phyloP scores from a whole-genome alignment of 108 stramenopile species.

The Chaetoceros tenuissimus region DNA sequence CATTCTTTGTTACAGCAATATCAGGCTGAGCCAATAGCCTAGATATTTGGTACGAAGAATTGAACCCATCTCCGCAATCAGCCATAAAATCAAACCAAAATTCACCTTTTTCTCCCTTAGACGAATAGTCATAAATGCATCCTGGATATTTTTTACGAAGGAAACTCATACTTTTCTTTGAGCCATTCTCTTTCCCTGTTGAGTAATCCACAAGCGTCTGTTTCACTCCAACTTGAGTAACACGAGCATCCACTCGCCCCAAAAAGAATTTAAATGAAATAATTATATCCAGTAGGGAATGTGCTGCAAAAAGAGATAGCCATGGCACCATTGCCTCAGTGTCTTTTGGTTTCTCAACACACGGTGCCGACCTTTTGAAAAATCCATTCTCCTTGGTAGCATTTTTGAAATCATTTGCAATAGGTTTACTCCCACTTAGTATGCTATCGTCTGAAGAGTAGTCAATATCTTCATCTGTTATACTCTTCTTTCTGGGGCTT shows the following conservation, averaged over 20 bases:
- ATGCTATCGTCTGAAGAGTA: neutral
- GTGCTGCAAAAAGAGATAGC: conserved; percentile 26
- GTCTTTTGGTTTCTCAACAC: conserved; percentile 28
- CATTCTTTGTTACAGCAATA: conserved; percentile 18
- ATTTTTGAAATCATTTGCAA: neutral
- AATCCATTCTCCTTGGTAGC: neutral
- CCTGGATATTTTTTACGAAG: neutral
- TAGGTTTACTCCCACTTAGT: neutral
- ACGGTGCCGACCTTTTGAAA: neutral
- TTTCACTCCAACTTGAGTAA: conserved; percentile 34
- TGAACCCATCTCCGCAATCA: conserved; percentile 57
- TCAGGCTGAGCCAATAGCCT: conserved; percentile 44
- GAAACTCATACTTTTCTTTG: neutral
- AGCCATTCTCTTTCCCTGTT: conserved; percentile 4
- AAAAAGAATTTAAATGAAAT: conserved; percentile 45
- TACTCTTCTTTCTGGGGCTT: neutral
- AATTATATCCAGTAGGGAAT: conserved; percentile 25
- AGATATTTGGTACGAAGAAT: conserved; percentile 50
- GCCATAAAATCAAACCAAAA: conserved; percentile 62
- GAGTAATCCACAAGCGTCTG: neutral
- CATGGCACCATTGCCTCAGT: conserved; percentile 49
- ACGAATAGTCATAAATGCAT: neutral
- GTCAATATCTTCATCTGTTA: neutral
- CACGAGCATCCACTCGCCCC: conserved; percentile 49
- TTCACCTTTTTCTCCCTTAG: conserved; percentile 5